Evolutionary conservation across 2,329 filamentous ascomycete genomes (phyloP), one percentile per base, ranked within the genome.

Genomic region (Claviceps sp.): DNA sequence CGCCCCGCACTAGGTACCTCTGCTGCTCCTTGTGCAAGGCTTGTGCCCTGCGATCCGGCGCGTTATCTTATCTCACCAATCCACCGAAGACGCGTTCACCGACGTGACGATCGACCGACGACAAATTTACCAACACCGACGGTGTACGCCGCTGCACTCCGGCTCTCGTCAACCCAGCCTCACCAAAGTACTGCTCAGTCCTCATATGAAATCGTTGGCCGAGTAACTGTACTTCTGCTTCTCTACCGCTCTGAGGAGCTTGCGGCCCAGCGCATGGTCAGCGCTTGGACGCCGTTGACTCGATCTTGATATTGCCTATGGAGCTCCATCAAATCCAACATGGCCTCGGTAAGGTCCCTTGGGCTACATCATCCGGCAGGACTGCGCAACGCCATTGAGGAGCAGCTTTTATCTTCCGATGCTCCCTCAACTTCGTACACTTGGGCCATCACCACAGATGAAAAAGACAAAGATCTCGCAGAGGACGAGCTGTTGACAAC

Each of bases 281-380:
- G 50, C 50, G 17, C 42, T 30, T 51, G 43, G 17, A 37, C 22
- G 16, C 37, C 43, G 42, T 40, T 37, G 30, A 41, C 45, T 22
- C 34, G 50, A 51, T 14, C 50, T 50, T 50, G 46, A 56, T 49
- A 52, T 49, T 41, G 60, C 63, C 53, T 61, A 68, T 70, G 67
- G 66, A 63, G 61, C 59, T 48, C 55, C 57, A 52, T 51, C 49
- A 41, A 44, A 26, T 24, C 14, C 60, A 62, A 59, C 50, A 98
- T 98, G 94, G 91, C 91, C 60, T 83, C 86, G 65, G 81, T 96
- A 70, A 87, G 82, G 68, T 96, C 91, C 58, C 79, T 96, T 62
- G 93, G 93, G 67, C 76, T 95, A 64, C 91, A 97, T 73, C 83
- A 86, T 71, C 90, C 94, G 55, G 81, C 86, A 55, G 89, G 85